Percentiles rank a stretch among this genome's conserved stretches.
Conservation (phyloP, 495 filamentous ascomycete species). For the Glonium stellatum region DNA sequence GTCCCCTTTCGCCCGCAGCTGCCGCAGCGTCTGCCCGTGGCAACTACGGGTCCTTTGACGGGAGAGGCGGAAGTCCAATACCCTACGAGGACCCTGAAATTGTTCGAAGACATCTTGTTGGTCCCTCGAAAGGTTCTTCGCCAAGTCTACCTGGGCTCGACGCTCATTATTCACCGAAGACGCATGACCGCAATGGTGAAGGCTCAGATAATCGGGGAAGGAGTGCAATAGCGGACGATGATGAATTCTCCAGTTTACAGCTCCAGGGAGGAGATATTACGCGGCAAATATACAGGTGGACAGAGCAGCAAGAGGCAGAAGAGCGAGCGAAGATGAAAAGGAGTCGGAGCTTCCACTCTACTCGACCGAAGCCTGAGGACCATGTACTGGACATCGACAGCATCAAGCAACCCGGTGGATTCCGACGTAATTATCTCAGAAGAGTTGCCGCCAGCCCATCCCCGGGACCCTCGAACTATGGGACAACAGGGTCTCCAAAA, state of each 20-base stretch:
- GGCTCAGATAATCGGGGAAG: constrained; percentile 5
- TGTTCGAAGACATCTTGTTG: constrained; percentile 37
- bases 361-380: constrained; percentile 67
- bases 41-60: constrained; percentile 33
- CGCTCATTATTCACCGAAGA: constrained; percentile 19
- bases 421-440: constrained; percentile 79
- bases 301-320: constrained; percentile 62
- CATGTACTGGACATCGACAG: constrained; percentile 74
- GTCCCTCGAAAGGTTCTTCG: constrained; percentile 24
- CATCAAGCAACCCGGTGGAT: constrained; percentile 89
- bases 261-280: constrained; percentile 93
- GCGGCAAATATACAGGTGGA: constrained; percentile 88
- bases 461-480: constrained; percentile 39
- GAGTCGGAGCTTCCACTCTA: constrained; percentile 77
- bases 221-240: constrained; percentile 41
- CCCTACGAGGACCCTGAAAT: constrained; percentile 37
- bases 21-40: constrained; percentile 13
- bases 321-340: constrained; percentile 54
- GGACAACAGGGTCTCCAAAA: constrained; percentile 31
- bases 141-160: constrained; percentile 18
- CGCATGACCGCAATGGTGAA: neutral
- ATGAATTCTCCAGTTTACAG: constrained; percentile 86
- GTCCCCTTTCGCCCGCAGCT: constrained; percentile 21
- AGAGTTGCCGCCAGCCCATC: constrained; percentile 56
- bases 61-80: constrained; percentile 27